These are phyloP conservation scores for Exophiala sideris DNA, from an alignment of 2,329 filamentous ascomycete species.

Conservation along the genomic window DNA sequence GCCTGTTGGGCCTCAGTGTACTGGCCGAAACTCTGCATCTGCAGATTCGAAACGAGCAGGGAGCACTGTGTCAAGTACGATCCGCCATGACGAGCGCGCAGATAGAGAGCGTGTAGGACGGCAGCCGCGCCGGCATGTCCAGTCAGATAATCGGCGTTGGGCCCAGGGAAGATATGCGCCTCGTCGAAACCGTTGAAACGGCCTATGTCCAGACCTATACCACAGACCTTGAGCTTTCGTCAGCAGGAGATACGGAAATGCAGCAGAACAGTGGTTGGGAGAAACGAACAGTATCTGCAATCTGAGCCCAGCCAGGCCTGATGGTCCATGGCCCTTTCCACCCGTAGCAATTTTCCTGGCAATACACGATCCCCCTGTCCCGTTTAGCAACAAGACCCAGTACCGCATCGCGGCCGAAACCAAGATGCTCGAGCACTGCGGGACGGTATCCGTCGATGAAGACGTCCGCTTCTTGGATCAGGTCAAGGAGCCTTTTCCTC, in stretches of 20 bases:
- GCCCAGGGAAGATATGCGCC: conserved; percentile 8
- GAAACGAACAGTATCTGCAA: conserved; percentile 60
- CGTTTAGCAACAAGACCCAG: conserved; percentile 52
- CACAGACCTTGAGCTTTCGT: background rate
- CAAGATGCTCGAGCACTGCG: conserved; percentile 47
- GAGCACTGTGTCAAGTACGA: conserved; percentile 10
- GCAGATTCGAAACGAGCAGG: conserved; percentile 8
- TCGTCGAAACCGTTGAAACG: conserved; percentile 37
- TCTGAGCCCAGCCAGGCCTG: conserved; percentile 69
- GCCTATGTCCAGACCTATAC: conserved; percentile 22
- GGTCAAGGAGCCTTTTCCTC: conserved; percentile 53
- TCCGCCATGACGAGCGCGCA: conserved; percentile 14
- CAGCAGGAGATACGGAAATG: background rate
- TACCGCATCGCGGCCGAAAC: conserved; percentile 48
- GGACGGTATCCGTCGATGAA: conserved; percentile 68
- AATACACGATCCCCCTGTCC: conserved; percentile 63
- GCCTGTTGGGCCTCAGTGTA: conserved; percentile 6
- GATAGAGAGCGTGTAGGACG: conserved; percentile 1
- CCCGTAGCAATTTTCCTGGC: conserved; percentile 70
- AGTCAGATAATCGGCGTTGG: conserved; percentile 10
- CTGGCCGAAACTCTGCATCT: conserved; percentile 10
- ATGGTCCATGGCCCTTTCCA: conserved; percentile 61
- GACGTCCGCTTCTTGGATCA: conserved; percentile 63
- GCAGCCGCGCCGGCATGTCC: conserved; percentile 5
- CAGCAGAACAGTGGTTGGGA: too few species aligned